A percentile compares a stretch with the other conserved stretches of the same genome.
Conservation (phyloP, 352 stramenopile genomes). For the Phytopythium cucurbitacearum region DNA sequence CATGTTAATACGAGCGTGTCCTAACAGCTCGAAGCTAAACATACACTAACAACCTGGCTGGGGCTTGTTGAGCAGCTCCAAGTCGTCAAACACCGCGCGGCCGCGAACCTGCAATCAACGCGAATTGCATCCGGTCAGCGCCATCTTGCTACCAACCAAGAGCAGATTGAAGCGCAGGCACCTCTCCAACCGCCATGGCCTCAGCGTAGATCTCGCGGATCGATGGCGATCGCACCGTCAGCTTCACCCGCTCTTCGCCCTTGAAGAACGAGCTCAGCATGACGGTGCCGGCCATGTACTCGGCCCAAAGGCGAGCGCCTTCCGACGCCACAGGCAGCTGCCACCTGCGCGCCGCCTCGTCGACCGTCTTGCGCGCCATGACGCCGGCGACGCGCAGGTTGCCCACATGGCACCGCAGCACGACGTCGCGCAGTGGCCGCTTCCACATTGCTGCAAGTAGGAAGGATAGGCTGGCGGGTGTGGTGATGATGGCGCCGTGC, state of each 20-base stretch:
- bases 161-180: slow-evolving; percentile 6
- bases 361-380: slow-evolving; percentile 52
- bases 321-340: slow-evolving; percentile 29
- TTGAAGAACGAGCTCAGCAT: slow-evolving; percentile 90
- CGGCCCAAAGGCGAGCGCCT: slow-evolving; percentile 65
- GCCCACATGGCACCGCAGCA: slow-evolving; percentile 71
- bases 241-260: slow-evolving; percentile 79
- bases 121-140: not conserved
- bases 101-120: slow-evolving; percentile 41
- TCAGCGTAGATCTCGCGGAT: slow-evolving; percentile 80
- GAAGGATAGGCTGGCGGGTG: not conserved
- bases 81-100: slow-evolving; percentile 42
- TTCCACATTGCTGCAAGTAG: slow-evolving; percentile 31
- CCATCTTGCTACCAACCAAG: not conserved
- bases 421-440: slow-evolving; percentile 52
- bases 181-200: slow-evolving; percentile 73
- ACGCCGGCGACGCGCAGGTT: slow-evolving; percentile 79
- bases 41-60: slow-evolving; percentile 2
- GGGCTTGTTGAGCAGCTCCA: slow-evolving; percentile 14
- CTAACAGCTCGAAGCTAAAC: not conserved
- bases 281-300: slow-evolving; percentile 82
- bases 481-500: slow-evolving; percentile 1
- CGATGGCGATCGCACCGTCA: slow-evolving; percentile 55
- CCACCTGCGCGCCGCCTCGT: slow-evolving; percentile 59
- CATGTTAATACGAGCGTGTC: not conserved